A percentile compares a stretch with the other conserved stretches of the same genome.
Conservation (phyloP, 108 stramenopile genomes). For the Stephanodiscus triporus region DNA sequence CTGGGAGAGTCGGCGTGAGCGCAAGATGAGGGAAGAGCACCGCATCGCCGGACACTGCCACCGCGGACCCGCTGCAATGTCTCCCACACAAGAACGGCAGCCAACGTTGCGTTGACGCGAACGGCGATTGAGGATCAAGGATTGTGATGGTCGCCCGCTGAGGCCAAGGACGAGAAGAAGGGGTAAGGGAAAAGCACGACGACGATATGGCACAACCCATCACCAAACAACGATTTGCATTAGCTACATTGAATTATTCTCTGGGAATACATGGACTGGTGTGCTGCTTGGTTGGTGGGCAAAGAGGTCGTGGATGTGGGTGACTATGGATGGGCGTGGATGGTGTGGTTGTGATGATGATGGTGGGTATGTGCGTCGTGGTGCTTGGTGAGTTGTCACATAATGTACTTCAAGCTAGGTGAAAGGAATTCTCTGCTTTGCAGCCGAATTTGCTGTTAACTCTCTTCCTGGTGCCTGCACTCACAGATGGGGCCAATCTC, state of each 20-base stretch:
- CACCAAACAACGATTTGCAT: slow-evolving; percentile 67
- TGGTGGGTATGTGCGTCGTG: slow-evolving; percentile 58
- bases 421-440: background rate
- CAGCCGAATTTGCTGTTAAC: background rate
- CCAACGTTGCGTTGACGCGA: background rate
- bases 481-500: slow-evolving; percentile 51
- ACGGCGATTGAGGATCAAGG: background rate
- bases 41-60: background rate
- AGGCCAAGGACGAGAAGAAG: background rate
- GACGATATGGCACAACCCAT: slow-evolving; percentile 41
- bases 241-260: slow-evolving; percentile 69
- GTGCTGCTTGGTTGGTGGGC: slow-evolving; percentile 65
- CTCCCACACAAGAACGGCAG: background rate
- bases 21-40: background rate
- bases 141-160: background rate
- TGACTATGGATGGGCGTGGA: slow-evolving; percentile 45
- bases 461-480: background rate
- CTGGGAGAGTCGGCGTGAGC: background rate
- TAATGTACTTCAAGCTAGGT: background rate
- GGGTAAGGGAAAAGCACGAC: background rate
- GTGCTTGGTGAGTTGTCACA: slow-evolving; percentile 52
- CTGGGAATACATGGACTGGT: slow-evolving; percentile 38
- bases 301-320: slow-evolving; percentile 62
- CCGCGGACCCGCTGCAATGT: background rate
- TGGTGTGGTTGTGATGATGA: slow-evolving; percentile 59